Conservation (phyloP, 345 rosid species). For the Syzygium grande region DNA sequence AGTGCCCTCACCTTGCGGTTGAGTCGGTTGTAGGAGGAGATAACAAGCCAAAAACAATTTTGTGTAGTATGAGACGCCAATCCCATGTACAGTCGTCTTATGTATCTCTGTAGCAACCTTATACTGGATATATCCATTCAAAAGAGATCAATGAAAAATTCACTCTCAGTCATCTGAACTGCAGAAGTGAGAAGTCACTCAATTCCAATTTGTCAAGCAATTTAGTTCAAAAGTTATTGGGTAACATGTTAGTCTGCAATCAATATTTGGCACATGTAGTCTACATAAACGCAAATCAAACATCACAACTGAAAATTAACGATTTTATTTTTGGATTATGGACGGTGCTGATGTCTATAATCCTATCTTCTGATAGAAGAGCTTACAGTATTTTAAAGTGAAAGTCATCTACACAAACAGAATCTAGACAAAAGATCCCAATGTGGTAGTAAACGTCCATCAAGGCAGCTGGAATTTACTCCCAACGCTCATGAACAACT, state of each 20-base stretch:
- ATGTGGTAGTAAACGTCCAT: background rate
- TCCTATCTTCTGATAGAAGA: background rate
- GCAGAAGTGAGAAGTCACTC: background rate
- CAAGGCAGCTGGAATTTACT: background rate
- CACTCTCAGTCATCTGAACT: background rate
- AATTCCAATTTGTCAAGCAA: background rate
- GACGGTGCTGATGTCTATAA: background rate
- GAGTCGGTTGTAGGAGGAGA: background rate
- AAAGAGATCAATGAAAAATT: background rate
- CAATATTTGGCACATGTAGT: background rate
- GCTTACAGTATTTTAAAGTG: background rate
- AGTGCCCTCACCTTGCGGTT: background rate
- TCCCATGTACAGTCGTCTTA: background rate
- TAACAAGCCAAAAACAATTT: background rate
- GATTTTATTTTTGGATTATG: background rate
- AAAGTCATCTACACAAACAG: background rate
- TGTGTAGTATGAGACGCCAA: background rate
- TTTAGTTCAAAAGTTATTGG: background rate
- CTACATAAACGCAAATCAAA: background rate
- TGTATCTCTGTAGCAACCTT: background rate
- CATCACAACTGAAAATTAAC: background rate
- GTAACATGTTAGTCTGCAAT: background rate
- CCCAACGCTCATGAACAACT: background rate
- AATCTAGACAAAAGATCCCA: background rate
- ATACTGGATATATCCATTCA: background rate